Conservation (phyloP, 2,329 filamentous ascomycete genomes). For the Paecilomyces formosus region DNA sequence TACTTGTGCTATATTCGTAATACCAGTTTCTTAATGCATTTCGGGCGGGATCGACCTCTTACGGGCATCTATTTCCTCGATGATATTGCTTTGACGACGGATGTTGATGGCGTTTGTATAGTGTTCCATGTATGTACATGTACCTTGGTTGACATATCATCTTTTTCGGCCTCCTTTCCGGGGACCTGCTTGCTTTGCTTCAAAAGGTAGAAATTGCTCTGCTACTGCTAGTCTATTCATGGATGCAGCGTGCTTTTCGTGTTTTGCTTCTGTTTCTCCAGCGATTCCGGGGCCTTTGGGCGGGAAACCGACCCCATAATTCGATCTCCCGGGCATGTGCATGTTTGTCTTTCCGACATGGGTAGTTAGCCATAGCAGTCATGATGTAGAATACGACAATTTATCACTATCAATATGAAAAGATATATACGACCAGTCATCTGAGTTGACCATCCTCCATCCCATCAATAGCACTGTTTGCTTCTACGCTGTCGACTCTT, state of each 20-base stretch:
- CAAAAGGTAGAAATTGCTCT: not conserved
- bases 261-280: not conserved
- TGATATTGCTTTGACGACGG: not conserved
- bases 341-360: not conserved
- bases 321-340: not conserved
- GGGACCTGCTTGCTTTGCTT: not conserved
- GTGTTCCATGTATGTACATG: not conserved
- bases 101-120: not conserved
- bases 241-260: not conserved
- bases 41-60: not conserved
- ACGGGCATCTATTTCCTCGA: not conserved
- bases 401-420: not conserved
- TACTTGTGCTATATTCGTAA: not conserved
- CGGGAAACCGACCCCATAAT: not conserved
- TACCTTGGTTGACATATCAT: not conserved
- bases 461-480: not conserved
- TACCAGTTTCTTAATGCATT: not conserved
- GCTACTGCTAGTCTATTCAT: not conserved
- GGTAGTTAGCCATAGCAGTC: not conserved
- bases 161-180: not conserved
- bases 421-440: not conserved
- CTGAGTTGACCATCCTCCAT: not conserved
- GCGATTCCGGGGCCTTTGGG: not conserved
- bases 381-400: not conserved
- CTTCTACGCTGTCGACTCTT: slow-evolving; percentile 6